A percentile compares a stretch with the other conserved stretches of the same genome.
phyloP scores from a whole-genome alignment of 768 basidiomycete genomes.

The Pleurotus giganteus region DNA sequence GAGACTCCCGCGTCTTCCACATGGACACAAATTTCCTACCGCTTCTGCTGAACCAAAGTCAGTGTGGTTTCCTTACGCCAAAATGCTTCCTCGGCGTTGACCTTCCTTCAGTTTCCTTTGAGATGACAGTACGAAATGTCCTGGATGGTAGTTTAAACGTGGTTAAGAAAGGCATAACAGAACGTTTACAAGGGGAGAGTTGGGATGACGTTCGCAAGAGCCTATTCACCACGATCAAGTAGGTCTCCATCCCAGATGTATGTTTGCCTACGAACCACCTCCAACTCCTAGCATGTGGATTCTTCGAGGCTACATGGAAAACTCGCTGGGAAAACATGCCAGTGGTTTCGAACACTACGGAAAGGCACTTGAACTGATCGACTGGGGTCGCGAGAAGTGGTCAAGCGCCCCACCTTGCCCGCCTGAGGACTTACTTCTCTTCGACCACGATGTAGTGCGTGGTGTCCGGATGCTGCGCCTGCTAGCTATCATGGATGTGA shows the following conservation, averaged over 20 bases:
- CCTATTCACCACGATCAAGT: not conserved
- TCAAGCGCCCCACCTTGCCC: constrained; percentile 28
- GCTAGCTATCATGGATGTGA: constrained; percentile 30
- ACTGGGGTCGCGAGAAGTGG: constrained; percentile 42
- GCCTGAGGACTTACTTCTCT: constrained; percentile 39
- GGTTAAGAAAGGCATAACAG: not conserved
- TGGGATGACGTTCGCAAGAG: not conserved
- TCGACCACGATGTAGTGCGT: constrained; percentile 38
- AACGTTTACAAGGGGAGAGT: not conserved
- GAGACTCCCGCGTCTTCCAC: constrained; percentile 21
- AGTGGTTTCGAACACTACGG: constrained; percentile 31
- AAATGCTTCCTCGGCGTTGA: not conserved
- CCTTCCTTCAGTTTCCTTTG: not conserved
- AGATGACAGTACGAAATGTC: not conserved
- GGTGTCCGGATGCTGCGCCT: constrained; percentile 37
- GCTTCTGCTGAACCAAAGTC: not conserved
- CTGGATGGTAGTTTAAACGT: not conserved
- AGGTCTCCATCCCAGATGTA: constrained; percentile 4
- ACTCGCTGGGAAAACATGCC: constrained; percentile 11
- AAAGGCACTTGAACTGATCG: constrained; percentile 36
- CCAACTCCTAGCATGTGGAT: constrained; percentile 39
- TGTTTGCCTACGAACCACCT: too few relatives aligned
- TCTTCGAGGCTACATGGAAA: constrained; percentile 32
- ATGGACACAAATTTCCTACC: not conserved
- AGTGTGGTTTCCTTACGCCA: not conserved